These are phyloP conservation scores for Arachnomyces sp. DNA, from an alignment of 2,329 filamentous ascomycete species.

Conservation along the genomic window DNA sequence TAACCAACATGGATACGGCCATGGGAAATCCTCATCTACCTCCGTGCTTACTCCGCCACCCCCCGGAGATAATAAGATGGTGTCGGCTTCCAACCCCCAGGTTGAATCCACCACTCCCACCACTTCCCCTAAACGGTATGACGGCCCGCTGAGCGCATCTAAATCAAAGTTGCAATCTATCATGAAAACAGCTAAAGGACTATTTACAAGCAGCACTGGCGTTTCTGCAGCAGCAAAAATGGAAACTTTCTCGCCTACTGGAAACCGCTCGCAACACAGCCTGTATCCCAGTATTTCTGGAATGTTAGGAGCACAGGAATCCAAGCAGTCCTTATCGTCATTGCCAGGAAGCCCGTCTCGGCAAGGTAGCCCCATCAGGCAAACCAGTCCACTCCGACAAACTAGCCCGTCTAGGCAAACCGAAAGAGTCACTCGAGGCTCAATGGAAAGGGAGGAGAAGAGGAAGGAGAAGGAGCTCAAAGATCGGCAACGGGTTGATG, in stretches of 20 bases:
- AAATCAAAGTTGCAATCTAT: conserved; percentile 91
- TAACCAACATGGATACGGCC: conserved; percentile 31
- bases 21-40: conserved; percentile 59
- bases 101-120: conserved; percentile 50
- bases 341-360: conserved; percentile 24
- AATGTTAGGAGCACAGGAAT: conserved; percentile 11
- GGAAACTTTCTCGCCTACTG: conserved; percentile 43
- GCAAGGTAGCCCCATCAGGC: conserved; percentile 22
- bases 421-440: conserved; percentile 49
- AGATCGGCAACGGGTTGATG: conserved; percentile 30
- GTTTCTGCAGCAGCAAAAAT: conserved; percentile 52
- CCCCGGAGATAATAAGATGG: conserved; percentile 48
- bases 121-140: conserved; percentile 52
- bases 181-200: conserved; percentile 74
- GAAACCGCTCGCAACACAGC: conserved; percentile 22
- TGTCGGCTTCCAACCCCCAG: conserved; percentile 51
- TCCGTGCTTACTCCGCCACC: conserved; percentile 49
- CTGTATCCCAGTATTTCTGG: conserved; percentile 21
- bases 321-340: conserved; percentile 15
- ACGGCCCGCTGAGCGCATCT: conserved; percentile 81
- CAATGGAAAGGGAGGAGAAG: conserved; percentile 47
- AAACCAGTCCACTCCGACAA: background rate
- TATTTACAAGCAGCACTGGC: conserved; percentile 68
- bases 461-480: conserved; percentile 25
- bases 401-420: conserved; percentile 29